Conservation (phyloP, 371 early-diverging fungal species). For the Mortierella sp. region DNA sequence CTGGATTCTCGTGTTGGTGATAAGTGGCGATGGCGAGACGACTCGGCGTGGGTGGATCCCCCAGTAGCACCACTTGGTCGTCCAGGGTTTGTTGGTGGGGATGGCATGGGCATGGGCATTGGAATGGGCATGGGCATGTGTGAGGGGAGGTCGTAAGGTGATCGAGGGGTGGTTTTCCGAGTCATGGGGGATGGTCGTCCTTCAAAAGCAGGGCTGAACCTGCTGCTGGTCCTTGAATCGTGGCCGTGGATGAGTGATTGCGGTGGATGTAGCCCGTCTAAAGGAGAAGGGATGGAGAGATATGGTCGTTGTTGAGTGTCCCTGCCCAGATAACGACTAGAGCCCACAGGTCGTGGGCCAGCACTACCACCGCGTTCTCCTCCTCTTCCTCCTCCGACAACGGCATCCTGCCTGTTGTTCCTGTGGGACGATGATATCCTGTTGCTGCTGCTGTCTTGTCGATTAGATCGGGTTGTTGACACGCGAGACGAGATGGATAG, state of each 20-base stretch:
- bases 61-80: background rate
- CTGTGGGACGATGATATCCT: background rate
- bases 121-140: conserved; percentile 17
- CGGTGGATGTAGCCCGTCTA: background rate
- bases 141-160: conserved; percentile 8
- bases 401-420: background rate
- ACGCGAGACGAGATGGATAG: background rate
- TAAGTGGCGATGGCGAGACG: conserved; percentile 9
- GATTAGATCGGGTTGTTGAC: conserved; percentile 4
- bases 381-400: background rate
- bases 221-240: conserved; percentile 11
- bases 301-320: background rate
- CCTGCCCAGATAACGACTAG: conserved; percentile 4
- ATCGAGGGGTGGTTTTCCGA: conserved; percentile 18
- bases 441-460: background rate
- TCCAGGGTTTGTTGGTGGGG: conserved; percentile 10
- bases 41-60: background rate
- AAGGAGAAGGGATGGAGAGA: background rate
- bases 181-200: conserved; percentile 13
- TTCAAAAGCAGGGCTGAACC: background rate
- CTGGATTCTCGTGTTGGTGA: conserved; percentile 24
- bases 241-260: background rate
- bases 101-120: conserved; percentile 31
- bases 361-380: background rate
- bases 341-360: background rate